These are phyloP conservation scores for Sporobolomyces pararoseus DNA, from an alignment of 768 basidiomycete species.

Conservation along the genomic window DNA sequence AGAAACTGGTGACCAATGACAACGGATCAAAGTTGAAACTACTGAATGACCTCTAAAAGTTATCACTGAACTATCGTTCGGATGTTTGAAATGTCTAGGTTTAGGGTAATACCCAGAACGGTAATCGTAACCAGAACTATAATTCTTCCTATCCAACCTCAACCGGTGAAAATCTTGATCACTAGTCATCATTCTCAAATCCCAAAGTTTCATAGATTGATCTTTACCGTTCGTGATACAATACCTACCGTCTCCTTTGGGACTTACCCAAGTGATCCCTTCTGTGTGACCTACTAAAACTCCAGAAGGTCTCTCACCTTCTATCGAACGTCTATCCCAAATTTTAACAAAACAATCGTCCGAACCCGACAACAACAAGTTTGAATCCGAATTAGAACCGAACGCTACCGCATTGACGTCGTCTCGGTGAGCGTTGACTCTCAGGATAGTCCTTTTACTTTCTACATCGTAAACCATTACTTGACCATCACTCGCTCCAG, in stretches of 20 bases:
- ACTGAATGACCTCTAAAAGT: conserved; percentile 89
- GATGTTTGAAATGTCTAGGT: conserved; percentile 23
- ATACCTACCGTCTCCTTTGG: conserved; percentile 93
- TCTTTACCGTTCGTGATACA: conserved; percentile 94
- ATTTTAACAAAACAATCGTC: conserved; percentile 94
- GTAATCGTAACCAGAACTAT: conserved; percentile 13
- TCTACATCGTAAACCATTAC: conserved; percentile 77
- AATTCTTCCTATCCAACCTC: conserved; percentile 25
- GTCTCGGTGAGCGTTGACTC: conserved; percentile 75
- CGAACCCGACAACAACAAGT: conserved; percentile 83
- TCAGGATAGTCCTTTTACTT: conserved; percentile 70
- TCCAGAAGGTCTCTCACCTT: conserved; percentile 72
- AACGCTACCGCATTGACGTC: conserved; percentile 89
- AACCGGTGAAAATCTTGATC: conserved; percentile 22
- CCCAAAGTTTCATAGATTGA: conserved; percentile 53
- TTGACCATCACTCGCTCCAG: conserved; percentile 62
- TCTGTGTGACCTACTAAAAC: conserved; percentile 93
- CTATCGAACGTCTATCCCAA: conserved; percentile 65
- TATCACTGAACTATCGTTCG: conserved; percentile 49
- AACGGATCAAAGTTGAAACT: conserved; percentile 84
- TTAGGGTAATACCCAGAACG: conserved; percentile 10
- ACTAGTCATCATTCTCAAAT: conserved; percentile 38
- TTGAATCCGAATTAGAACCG: conserved; percentile 87
- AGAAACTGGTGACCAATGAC: conserved; percentile 89
- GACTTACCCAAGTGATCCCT: conserved; percentile 55